Evolutionary conservation across 2,329 filamentous ascomycete genomes (phyloP), one percentile per base, ranked within the genome.

Genomic region (Mycosphaerella sp.): DNA sequence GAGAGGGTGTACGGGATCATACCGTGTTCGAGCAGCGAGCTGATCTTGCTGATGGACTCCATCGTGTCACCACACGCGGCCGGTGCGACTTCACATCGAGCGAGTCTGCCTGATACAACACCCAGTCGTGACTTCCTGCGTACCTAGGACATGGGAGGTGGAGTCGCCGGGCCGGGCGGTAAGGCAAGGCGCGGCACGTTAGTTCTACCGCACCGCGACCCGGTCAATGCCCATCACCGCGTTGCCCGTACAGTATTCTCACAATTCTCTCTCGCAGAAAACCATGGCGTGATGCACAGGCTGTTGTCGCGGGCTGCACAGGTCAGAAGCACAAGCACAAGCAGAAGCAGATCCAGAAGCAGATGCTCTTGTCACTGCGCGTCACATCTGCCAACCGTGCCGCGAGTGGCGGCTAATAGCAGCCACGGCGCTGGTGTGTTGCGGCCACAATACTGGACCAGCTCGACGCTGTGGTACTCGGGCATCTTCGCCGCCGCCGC

Each of bases 41-140:
- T 95, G 71, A 98, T 94, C 66, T 87, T 82, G 59, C 91, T 89
- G 68, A 97, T 89, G 17, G 91, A 95, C 80, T 98, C 93, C 93
- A 98, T 98, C 34, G 55, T 55, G 44, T 34, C 44, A 56, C 60
- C 16, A 40, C 39, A 28, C 48, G 44, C 17, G 27, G 21, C 37
- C 17, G 25, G n/a, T 17, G 35, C 21, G n/a, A n/a, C n/a, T n/a
- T n/a, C n/a, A n/a, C n/a, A n/a, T n/a, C n/a, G n/a, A n/a, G n/a
- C n/a, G n/a, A n/a, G n/a, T n/a, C n/a, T n/a, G n/a, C n/a, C n/a
- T n/a, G n/a, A n/a, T n/a, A n/a, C n/a, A 1, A 17, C n/a, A 13
- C 13, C 1, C 28, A n/a, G 32, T 41, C 18, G 41, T 41, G 41
- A 18, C 14, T 16, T 21, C 21, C 30, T 10, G 45, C 21, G 21